Conservation (phyloP, 768 basidiomycete species). For the Clitopilus hobsonii region DNA sequence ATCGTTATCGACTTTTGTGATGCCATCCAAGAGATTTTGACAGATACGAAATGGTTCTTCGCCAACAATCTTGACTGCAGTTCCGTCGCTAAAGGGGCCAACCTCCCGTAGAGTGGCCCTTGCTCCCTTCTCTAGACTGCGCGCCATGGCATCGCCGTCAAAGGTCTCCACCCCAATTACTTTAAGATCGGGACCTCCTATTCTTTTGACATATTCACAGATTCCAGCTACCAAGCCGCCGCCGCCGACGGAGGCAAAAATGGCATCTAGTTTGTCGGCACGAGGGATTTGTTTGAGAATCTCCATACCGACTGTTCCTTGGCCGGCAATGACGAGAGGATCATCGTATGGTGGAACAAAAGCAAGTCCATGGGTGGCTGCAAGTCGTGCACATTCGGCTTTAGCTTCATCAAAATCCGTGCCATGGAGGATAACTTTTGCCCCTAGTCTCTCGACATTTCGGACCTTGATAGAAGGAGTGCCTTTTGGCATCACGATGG, state of each 20-base stretch:
- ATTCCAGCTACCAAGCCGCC: conserved; percentile 93
- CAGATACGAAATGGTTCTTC: conserved; percentile 94
- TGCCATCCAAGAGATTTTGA: conserved; percentile 72
- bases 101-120: conserved; percentile 84
- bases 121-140: conserved; percentile 75
- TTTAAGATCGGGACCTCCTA: conserved; percentile 78
- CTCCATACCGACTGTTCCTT: conserved; percentile 94
- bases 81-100: conserved; percentile 96
- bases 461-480: conserved; percentile 96
- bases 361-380: conserved; percentile 65
- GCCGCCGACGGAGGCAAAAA: conserved; percentile 92
- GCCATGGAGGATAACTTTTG: conserved; percentile 91
- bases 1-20: conserved; percentile 88
- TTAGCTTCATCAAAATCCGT: conserved; percentile 96
- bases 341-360: conserved; percentile 98
- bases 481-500: conserved; percentile 97
- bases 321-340: conserved; percentile 94
- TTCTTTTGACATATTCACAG: conserved; percentile 86
- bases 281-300: conserved; percentile 84
- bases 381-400: conserved; percentile 85
- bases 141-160: conserved; percentile 92
- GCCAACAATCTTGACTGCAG: conserved; percentile 93
- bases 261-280: conserved; percentile 71
- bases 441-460: conserved; percentile 92
- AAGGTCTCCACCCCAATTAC: conserved; percentile 91